These are phyloP conservation scores for Neurospora hispaniola DNA, from an alignment of 495 filamentous ascomycete species.

Conservation along the genomic window DNA sequence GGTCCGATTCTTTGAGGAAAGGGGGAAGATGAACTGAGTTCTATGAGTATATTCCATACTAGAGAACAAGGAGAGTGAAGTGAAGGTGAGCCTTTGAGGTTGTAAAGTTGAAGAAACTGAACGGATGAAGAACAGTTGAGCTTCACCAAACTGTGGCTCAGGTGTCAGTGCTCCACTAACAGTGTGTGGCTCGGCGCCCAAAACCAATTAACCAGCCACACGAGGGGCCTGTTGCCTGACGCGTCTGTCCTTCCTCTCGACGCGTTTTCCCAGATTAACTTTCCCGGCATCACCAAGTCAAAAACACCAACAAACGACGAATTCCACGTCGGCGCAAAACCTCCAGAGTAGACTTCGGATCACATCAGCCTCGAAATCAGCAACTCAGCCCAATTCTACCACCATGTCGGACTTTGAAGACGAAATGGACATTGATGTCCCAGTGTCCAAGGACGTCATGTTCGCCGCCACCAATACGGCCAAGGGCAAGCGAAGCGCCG, in stretches of 20 bases:
- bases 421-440: constrained; percentile 77
- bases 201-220: background rate
- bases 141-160: background rate
- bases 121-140: background rate
- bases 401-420: constrained; percentile 87
- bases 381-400: background rate
- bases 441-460: constrained; percentile 42
- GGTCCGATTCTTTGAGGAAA: too few species aligned
- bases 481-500: constrained; percentile 84
- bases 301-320: background rate
- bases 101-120: background rate
- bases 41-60: too few species aligned
- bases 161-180: background rate
- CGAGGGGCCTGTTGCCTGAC: background rate
- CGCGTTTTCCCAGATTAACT: background rate
- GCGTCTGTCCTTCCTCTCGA: background rate
- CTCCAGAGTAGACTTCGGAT: background rate
- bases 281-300: background rate
- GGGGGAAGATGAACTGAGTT: too few species aligned
- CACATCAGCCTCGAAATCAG: fast-evolving
- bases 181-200: background rate
- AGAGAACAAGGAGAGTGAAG: background rate
- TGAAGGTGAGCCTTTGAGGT: background rate
- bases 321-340: background rate
- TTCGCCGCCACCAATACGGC: constrained; percentile 56